phyloP scores from a whole-genome alignment of 306 rosid species.

The Inga laurina region DNA sequence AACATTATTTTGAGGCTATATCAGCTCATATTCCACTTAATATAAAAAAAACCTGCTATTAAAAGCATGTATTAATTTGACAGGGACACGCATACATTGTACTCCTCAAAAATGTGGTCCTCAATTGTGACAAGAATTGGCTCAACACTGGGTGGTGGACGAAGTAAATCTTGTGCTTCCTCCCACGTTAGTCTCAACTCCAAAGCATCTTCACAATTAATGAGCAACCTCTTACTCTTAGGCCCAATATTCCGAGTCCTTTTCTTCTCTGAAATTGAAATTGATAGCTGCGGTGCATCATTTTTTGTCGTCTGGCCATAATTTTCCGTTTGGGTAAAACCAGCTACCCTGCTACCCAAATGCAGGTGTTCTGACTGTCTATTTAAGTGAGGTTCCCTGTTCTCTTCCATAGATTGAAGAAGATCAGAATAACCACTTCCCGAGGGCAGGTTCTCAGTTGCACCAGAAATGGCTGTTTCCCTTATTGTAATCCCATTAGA shows the following conservation, averaged over 20 bases:
- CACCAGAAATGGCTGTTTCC: constrained; percentile 54
- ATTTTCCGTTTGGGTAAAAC: constrained; percentile 54
- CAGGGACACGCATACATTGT: constrained; percentile 66
- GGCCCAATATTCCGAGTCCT: constrained; percentile 86
- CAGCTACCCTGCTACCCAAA: constrained; percentile 48
- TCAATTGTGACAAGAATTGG: constrained; percentile 86
- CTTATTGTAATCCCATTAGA: constrained; percentile 57
- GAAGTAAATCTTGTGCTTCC: constrained; percentile 98
- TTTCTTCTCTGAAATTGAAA: constrained; percentile 65
- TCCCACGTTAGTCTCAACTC: constrained; percentile 97
- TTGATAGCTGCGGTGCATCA: constrained; percentile 49
- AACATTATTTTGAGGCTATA: constrained; percentile 23
- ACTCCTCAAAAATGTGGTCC: constrained; percentile 91
- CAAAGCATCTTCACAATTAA: constrained; percentile 79
- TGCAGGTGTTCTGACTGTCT: constrained; percentile 43
- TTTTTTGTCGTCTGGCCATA: constrained; percentile 47
- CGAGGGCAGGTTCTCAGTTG: constrained; percentile 57
- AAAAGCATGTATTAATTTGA: constrained; percentile 14
- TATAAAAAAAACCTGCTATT: constrained; percentile 12
- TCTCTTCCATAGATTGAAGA: constrained; percentile 52
- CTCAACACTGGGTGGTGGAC: constrained; percentile 80
- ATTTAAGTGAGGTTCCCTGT: constrained; percentile 45
- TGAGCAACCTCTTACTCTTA: constrained; percentile 81
- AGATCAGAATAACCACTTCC: constrained; percentile 55
- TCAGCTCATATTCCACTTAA: constrained; percentile 1